Evolutionary conservation across 2,329 filamentous ascomycete genomes (phyloP).

Genomic region (Ophiostoma sp.): DNA sequence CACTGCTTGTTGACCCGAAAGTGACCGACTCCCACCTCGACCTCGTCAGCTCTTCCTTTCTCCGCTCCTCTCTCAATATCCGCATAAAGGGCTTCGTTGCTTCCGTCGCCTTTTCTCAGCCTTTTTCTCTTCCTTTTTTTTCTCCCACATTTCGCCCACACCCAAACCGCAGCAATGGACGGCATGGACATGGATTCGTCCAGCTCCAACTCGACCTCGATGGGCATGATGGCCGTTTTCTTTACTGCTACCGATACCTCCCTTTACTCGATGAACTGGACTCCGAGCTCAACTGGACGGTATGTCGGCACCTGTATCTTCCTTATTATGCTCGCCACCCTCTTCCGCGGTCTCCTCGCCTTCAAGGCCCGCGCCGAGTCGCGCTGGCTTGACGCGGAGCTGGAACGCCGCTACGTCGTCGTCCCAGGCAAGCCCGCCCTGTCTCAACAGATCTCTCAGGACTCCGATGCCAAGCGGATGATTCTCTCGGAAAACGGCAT

Average conservation of each 20-base stretch:
- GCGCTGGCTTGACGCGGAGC: constrained; percentile 68
- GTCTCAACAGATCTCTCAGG: constrained; percentile 58
- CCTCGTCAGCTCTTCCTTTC: neutral
- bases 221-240: constrained; percentile 49
- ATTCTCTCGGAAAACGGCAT: constrained; percentile 70
- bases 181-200: constrained; percentile 22
- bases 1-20: neutral
- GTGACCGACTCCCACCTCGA: neutral
- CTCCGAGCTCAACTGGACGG: constrained; percentile 64
- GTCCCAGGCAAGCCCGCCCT: constrained; percentile 65
- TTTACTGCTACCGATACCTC: constrained; percentile 53
- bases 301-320: constrained; percentile 95
- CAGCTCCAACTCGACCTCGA: constrained; percentile 25
- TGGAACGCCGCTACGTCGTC: constrained; percentile 74
- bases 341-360: constrained; percentile 71
- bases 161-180: constrained; percentile 10
- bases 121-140: neutral
- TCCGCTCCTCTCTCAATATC: neutral
- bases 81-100: neutral
- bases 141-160: neutral
- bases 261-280: constrained; percentile 68
- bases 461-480: constrained; percentile 64
- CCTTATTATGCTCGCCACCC: constrained; percentile 71
- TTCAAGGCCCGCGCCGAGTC: constrained; percentile 63
- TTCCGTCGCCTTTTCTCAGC: neutral